phyloP scores from a whole-genome alignment of 2,329 filamentous ascomycete genomes.

The Fusarium floridanum region DNA sequence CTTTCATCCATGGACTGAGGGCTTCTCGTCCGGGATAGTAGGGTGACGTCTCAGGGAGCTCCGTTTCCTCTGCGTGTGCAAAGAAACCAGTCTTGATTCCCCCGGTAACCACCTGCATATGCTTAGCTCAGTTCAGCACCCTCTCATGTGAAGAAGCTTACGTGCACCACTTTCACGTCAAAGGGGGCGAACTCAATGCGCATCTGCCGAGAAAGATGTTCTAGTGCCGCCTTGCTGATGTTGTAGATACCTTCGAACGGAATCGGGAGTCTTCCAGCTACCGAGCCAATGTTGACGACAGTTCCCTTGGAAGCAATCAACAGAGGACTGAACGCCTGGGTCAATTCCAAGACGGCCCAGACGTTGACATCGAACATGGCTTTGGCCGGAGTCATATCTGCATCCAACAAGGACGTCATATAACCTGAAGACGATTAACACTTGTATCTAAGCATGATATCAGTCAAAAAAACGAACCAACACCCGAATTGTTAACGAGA shows the following conservation, averaged over 20 bases:
- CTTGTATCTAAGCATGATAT: constrained; percentile 17
- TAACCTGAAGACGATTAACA: constrained; percentile 23
- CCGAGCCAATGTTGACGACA: constrained; percentile 58
- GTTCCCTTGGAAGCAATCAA: constrained; percentile 50
- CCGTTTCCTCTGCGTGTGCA: constrained; percentile 56
- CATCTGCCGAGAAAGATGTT: constrained; percentile 54
- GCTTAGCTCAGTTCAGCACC: not conserved
- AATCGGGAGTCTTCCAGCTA: constrained; percentile 44
- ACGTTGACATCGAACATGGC: constrained; percentile 55
- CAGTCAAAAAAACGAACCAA: constrained; percentile 37
- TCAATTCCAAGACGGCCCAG: constrained; percentile 55
- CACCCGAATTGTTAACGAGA: constrained; percentile 59
- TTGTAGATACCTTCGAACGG: constrained; percentile 57
- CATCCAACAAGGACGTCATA: constrained; percentile 39
- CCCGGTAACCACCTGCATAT: constrained; percentile 45
- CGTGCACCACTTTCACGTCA: constrained; percentile 50
- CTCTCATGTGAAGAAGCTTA: constrained; percentile 1
- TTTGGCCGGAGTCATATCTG: constrained; percentile 35
- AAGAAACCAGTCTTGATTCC: constrained; percentile 51
- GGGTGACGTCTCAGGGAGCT: constrained; percentile 51
- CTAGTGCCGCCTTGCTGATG: constrained; percentile 58
- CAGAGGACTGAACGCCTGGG: constrained; percentile 55
- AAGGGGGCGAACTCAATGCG: constrained; percentile 56
- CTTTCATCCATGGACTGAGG: constrained; percentile 32
- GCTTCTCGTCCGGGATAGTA: constrained; percentile 34